These are phyloP conservation scores for Grosmannia serpens DNA, from an alignment of 2,329 filamentous ascomycete species.

Conservation along the genomic window DNA sequence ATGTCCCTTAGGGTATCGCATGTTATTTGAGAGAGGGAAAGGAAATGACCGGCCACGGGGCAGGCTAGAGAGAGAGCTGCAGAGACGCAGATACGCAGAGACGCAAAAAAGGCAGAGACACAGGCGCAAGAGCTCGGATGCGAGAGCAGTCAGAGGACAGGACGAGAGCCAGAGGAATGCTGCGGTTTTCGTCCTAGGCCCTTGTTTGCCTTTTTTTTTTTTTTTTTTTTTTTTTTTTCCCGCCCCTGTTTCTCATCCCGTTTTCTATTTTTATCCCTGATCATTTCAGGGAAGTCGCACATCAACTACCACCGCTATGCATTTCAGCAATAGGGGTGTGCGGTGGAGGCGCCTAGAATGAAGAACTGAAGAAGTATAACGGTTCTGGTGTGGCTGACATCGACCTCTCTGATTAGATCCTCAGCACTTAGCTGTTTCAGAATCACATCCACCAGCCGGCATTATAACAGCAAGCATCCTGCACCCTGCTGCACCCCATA, in stretches of 20 bases:
- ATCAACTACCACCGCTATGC: neutral
- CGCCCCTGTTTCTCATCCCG: neutral
- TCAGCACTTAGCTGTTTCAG: conserved; percentile 11
- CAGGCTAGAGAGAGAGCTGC: neutral
- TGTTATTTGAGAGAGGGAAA: conserved; percentile 11
- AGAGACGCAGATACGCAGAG: neutral
- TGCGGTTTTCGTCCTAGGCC: neutral
- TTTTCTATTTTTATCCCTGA: conserved; percentile 11
- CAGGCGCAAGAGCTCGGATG: neutral
- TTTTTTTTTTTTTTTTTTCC: neutral
- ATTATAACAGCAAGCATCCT: conserved; percentile 8
- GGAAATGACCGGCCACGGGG: neutral
- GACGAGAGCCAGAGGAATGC: neutral
- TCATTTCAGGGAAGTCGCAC: conserved; percentile 3
- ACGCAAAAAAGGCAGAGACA: neutral
- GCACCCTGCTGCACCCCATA: conserved; percentile 4
- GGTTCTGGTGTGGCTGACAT: conserved; percentile 10
- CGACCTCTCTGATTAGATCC: conserved; percentile 8
- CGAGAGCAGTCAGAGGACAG: too few species aligned
- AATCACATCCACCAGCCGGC: conserved; percentile 8
- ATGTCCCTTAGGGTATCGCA: conserved; percentile 24
- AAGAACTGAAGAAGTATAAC: conserved; percentile 7
- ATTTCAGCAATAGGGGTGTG: neutral
- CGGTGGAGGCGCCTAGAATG: neutral
- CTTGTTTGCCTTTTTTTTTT: neutral